Evolutionary conservation across 768 basidiomycete species (phyloP), one percentile per base, ranked within the genome.

Genomic region (Phanerodontia chrysosporium): DNA sequence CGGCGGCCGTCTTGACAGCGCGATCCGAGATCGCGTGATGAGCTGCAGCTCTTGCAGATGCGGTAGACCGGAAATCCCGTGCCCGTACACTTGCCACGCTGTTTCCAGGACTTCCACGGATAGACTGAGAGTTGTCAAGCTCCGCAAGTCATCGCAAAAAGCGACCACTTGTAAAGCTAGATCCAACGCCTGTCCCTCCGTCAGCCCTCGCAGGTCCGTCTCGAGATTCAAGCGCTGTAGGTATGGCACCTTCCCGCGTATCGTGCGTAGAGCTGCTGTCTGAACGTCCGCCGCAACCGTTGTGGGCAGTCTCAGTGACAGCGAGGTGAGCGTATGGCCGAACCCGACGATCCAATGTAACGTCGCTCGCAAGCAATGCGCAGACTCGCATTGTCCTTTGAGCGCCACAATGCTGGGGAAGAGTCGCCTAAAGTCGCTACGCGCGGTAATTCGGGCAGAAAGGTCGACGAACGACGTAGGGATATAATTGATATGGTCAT

Each of bases 351-450:
- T 16, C 57, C 57, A 58, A 9, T 18, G 14, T 21, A 27, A 9
- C 8, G 27, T 25, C 16, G 29, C 57, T 12, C 32, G 32, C 9
- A 58, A 18, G 9, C 57, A 49, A 52, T 14, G 21, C n/a, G 57
- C 18, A 3, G 57, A 42, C 52, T 51, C 35, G 29, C 49, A 51
- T 28, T 27, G 32, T 21, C 36, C 49, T 25, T 22, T 30, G 27
- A 58, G 29, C 57, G 57, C 57, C 57, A 58, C 57, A 52, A 58
- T 45, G 13, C 29, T 21, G 3, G 57, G 57, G 13, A 35, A 30
- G 13, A 32, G 30, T 10, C 16, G 32, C 7, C 42, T 5, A 12
- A 54, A 21, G 36, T 45, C 36, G 53, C 25, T 28, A 16, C 49
- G 46, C 13, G 45, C 28, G 24, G 30, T 39, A 12, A 49, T 4